Evolutionary conservation across 495 filamentous ascomycete species (phyloP).

Genomic region (Lasiosphaeris hirsuta): DNA sequence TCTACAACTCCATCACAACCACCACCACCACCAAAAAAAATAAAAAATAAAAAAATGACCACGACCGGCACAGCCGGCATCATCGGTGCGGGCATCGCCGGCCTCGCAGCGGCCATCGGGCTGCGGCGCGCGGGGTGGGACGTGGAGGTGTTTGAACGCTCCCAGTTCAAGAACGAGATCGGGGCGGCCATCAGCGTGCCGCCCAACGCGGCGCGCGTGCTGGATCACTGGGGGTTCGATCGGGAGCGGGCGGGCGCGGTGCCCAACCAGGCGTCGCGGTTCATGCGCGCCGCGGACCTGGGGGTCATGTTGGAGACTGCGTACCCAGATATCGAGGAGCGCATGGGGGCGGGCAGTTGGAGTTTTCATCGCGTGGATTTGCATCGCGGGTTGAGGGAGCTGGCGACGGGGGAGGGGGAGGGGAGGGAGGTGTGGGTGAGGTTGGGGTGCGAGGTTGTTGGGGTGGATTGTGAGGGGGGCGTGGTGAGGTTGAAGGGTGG

Average conservation of each 20-base stretch:
- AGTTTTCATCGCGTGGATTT: constrained; percentile 55
- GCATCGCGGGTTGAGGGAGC: constrained; percentile 46
- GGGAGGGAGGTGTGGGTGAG: constrained; percentile 32
- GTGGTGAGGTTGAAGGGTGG: constrained; percentile 20
- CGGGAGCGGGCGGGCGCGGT: constrained; percentile 32
- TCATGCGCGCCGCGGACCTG: constrained; percentile 28
- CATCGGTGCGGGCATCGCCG: constrained; percentile 33
- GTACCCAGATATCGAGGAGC: constrained; percentile 31
- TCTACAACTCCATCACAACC: no score
- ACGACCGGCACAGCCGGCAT: constrained; percentile 17
- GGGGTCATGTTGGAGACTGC: constrained; percentile 20
- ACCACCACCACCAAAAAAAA: no score
- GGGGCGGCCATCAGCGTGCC: constrained; percentile 53
- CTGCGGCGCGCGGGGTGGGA: constrained; percentile 47
- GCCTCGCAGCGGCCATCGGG: constrained; percentile 43
- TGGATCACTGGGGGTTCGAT: constrained; percentile 48
- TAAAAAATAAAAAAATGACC: no score
- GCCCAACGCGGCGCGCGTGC: constrained; percentile 48
- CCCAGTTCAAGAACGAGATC: constrained; percentile 49
- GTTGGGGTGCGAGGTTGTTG: constrained; percentile 20
- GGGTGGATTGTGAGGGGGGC: constrained; percentile 26
- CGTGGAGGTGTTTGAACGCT: constrained; percentile 53
- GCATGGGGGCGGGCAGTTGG: constrained; percentile 24
- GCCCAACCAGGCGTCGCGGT: constrained; percentile 28
- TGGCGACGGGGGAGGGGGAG: constrained; percentile 31